Percentiles rank a stretch among this genome's conserved stretches.
These are phyloP conservation scores for Triadica sebifera DNA, from an alignment of 345 rosid genomes.

Conservation along the genomic window DNA sequence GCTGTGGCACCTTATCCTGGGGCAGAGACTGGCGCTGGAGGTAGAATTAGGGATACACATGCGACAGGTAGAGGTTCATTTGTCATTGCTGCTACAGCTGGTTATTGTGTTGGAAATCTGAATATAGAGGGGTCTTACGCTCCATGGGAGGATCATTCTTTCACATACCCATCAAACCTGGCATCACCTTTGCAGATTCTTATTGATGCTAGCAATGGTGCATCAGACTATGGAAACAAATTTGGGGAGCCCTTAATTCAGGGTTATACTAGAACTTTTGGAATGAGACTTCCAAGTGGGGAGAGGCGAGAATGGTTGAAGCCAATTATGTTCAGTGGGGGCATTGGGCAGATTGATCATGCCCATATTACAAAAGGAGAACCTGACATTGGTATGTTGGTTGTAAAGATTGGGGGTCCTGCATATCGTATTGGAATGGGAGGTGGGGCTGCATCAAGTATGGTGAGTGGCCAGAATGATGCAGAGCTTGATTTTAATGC, in stretches of 20 bases:
- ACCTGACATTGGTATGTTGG: conserved; percentile 87
- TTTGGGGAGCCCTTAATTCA: conserved; percentile 96
- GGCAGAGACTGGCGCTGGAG: conserved; percentile 97
- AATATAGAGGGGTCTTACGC: conserved; percentile 73
- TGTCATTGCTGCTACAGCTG: conserved; percentile 82
- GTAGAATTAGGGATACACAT: conserved; percentile 94
- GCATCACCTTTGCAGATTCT: conserved; percentile 92
- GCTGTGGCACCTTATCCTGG: conserved; percentile 99
- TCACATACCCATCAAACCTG: conserved; percentile 68
- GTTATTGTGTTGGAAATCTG: conserved; percentile 89
- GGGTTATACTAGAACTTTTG: conserved; percentile 85
- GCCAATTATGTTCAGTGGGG: conserved; percentile 95
- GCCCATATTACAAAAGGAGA: conserved; percentile 75
- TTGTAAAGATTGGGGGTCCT: conserved; percentile 96
- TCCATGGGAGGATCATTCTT: conserved; percentile 87
- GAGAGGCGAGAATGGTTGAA: conserved; percentile 96
- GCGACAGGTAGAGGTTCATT: conserved; percentile 97
- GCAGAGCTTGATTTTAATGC: conserved; percentile 98
- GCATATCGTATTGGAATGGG: conserved; percentile 98
- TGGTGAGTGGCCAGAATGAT: conserved; percentile 97
- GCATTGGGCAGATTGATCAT: conserved; percentile 95
- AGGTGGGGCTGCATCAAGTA: conserved; percentile 97
- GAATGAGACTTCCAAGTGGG: conserved; percentile 91
- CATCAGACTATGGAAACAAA: conserved; percentile 93
- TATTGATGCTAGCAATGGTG: conserved; percentile 89